A percentile compares a stretch with the other conserved stretches of the same genome.
phyloP scores from a whole-genome alignment of 2,329 filamentous ascomycete species.

The Fusarium mangiferae region DNA sequence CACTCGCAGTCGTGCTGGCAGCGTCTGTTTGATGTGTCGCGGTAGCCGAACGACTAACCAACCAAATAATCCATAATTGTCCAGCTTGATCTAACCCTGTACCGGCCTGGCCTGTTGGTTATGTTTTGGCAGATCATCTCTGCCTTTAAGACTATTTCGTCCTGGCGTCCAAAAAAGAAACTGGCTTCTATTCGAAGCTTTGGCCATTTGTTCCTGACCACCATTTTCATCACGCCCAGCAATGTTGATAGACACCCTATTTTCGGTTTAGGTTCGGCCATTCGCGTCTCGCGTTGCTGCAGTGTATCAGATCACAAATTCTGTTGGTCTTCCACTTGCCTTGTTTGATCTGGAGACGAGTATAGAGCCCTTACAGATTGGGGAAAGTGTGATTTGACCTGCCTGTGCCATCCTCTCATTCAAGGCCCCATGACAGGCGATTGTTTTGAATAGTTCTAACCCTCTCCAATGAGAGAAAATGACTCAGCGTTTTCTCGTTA shows the following conservation, averaged over 20 bases:
- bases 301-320: constrained; percentile 17
- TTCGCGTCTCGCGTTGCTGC: constrained; percentile 32
- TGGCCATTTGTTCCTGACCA: constrained; percentile 35
- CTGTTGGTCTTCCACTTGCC: constrained; percentile 29
- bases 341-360: constrained; percentile 1
- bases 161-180: constrained; percentile 23
- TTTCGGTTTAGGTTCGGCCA: constrained; percentile 25
- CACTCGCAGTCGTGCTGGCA: constrained; percentile 20
- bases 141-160: constrained; percentile 18
- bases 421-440: constrained; percentile 12
- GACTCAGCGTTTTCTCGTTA: not conserved
- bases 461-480: not conserved
- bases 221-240: constrained; percentile 3
- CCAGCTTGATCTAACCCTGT: constrained; percentile 30
- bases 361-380: constrained; percentile 17
- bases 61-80: constrained; percentile 16
- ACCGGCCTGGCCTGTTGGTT: constrained; percentile 23
- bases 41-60: constrained; percentile 23
- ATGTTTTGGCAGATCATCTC: constrained; percentile 28
- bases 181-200: constrained; percentile 25
- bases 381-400: constrained; percentile 17
- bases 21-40: constrained; percentile 32
- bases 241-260: constrained; percentile 17
- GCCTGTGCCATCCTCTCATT: constrained; percentile 3
- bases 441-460: not conserved